Base-by-base conservation (phyloP, 768 basidiomycete genomes). In the Russula olivacea region DNA sequence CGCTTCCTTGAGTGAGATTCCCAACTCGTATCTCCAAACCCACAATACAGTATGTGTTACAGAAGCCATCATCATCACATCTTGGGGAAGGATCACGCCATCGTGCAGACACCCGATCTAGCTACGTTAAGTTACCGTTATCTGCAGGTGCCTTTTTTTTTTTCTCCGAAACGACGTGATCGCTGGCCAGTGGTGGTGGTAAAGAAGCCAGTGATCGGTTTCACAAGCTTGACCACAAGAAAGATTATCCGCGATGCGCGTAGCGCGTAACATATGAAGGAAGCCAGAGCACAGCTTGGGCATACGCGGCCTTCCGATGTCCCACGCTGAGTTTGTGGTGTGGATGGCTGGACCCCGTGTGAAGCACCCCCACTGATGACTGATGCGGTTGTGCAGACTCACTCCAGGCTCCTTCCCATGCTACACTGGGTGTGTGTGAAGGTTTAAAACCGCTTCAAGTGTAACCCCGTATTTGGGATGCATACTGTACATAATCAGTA, bases 361-460 rank as follows among this genome's bases (percentile, higher is more conserved):
- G 58, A 58, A n/a, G 3, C 19, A 2, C 47, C 34, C 48, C 58
- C n/a, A 41, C 45, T 8, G n/a, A 48, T 50, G 6, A 59, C 45
- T 17, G 50, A 53, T 59, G 52, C 19, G 57, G 51, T 21, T 38
- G 6, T 48, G 56, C 51, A 41, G 36, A 53, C 36, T 25, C 50
- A 47, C 36, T 47, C 43, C 53, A 49, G 52, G 57, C 57, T 63
- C 63, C 63, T 64, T 59, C 53, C 63, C 58, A 56, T 55, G 56
- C 45, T 14, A 43, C 11, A 47, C 48, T 34, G 57, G 53, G 52
- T 1, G 32, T 32, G 52, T 52, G 56, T 47, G 41, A 63, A 55
- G 41, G 54, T 41, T 55, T 2, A 55, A 43, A 38, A 54, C 19
- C 8, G 36, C 40, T 55, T 25, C 38, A 25, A 55, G 36, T 15